A percentile compares a stretch with the other conserved stretches of the same genome.
Evolutionary conservation across 371 early-diverging fungal species (phyloP).

Genomic region (Rhizopus sp.): DNA sequence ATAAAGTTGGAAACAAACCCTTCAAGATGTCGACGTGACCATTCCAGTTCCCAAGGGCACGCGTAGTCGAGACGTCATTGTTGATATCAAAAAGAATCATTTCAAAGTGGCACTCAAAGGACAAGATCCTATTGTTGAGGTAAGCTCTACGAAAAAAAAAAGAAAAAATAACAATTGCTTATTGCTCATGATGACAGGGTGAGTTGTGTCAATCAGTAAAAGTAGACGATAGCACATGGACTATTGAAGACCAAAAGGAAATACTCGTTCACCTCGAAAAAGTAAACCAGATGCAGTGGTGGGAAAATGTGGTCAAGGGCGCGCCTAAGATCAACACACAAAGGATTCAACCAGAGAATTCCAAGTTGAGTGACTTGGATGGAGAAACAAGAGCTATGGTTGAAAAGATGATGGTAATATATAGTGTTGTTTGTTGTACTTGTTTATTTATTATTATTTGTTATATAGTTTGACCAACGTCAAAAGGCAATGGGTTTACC

Average conservation of each 20-base stretch:
- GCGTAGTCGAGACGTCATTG: conserved; percentile 66
- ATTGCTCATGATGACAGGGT: conserved; percentile 49
- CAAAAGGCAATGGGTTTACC: conserved; percentile 86
- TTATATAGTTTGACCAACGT: conserved; percentile 83
- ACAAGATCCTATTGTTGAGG: conserved; percentile 76
- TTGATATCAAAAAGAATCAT: conserved; percentile 67
- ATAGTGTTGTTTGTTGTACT: background rate
- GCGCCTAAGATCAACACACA: conserved; percentile 89
- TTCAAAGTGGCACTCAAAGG: conserved; percentile 79
- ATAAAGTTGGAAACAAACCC: conserved; percentile 81
- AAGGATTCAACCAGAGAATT: conserved; percentile 90
- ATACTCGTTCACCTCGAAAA: conserved; percentile 85
- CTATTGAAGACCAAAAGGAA: conserved; percentile 72
- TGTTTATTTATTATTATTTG: background rate
- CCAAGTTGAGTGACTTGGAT: conserved; percentile 84
- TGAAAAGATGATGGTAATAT: conserved; percentile 75
- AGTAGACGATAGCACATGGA: conserved; percentile 87
- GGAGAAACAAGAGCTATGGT: conserved; percentile 92
- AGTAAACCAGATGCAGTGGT: conserved; percentile 84
- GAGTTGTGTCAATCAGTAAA: conserved; percentile 72
- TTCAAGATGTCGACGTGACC: conserved; percentile 81
- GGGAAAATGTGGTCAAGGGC: conserved; percentile 83
- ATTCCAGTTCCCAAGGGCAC: conserved; percentile 81
- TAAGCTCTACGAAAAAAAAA: conserved; percentile 24
- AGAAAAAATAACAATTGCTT: background rate